Evolutionary conservation across 176 grass and related monocot species (phyloP).

Genomic region (Aegilops bicornis): DNA sequence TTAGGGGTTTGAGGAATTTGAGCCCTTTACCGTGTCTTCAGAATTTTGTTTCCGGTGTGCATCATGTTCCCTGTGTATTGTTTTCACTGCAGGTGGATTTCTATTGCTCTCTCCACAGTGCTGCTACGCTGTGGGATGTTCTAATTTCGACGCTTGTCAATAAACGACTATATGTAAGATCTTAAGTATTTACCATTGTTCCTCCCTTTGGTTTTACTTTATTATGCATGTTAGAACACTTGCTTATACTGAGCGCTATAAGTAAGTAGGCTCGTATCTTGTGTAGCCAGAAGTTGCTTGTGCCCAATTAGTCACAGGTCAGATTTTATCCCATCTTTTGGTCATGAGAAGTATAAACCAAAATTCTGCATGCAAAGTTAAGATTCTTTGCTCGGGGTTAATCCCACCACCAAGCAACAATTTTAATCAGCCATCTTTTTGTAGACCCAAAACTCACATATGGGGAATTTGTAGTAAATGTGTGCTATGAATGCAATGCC

Average conservation of each 20-base stretch:
- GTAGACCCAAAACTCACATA: background rate
- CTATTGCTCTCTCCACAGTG: slow-evolving; percentile 24
- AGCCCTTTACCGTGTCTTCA: background rate
- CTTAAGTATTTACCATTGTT: background rate
- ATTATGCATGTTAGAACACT: background rate
- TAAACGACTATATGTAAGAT: background rate
- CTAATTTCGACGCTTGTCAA: background rate
- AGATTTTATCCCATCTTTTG: background rate
- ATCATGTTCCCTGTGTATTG: background rate
- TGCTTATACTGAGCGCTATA: background rate
- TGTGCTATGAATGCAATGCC: background rate
- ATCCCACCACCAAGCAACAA: background rate
- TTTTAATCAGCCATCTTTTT: background rate
- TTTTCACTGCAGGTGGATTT: slow-evolving; percentile 12
- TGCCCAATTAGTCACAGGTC: background rate
- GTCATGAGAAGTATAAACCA: background rate
- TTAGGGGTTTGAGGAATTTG: background rate
- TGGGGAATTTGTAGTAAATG: background rate
- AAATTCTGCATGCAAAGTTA: background rate
- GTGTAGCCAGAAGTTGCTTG: background rate
- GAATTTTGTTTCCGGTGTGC: background rate
- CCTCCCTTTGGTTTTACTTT: background rate
- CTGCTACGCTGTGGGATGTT: slow-evolving; percentile 7
- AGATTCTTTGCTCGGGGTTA: background rate
- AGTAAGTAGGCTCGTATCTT: background rate